These are phyloP conservation scores for Psilocybe sp. DNA, from an alignment of 768 basidiomycete species.

Conservation along the genomic window DNA sequence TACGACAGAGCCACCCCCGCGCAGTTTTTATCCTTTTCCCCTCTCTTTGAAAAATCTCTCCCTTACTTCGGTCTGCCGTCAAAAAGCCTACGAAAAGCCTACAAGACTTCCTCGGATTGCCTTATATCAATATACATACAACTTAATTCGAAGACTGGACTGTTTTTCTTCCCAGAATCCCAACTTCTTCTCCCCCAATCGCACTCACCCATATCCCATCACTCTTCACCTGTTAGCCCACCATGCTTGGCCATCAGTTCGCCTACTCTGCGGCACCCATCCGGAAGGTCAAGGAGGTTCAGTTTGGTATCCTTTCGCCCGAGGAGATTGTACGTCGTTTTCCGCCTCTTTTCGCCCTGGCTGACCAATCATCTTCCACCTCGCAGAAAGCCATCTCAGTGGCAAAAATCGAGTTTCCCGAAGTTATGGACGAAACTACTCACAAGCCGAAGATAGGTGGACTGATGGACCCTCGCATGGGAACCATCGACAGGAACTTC, in stretches of 20 bases:
- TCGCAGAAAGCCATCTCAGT: constrained; percentile 96
- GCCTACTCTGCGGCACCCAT: constrained; percentile 92
- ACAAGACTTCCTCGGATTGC: constrained; percentile 23
- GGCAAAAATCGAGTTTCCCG: constrained; percentile 97
- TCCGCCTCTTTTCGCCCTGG: not conserved
- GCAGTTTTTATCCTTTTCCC: constrained; percentile 22
- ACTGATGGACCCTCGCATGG: constrained; percentile 97
- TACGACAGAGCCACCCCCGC: constrained; percentile 13
- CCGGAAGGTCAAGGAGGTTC: constrained; percentile 95
- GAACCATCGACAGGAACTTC: constrained; percentile 95
- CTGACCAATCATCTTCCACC: constrained; percentile 18
- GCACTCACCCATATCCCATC: constrained; percentile 9
- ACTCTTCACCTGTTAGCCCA: constrained; percentile 20
- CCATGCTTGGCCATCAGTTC: constrained; percentile 87
- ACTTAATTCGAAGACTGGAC: constrained; percentile 27
- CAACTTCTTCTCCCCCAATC: constrained; percentile 9
- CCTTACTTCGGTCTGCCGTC: constrained; percentile 25
- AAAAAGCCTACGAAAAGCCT: constrained; percentile 28
- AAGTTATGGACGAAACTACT: constrained; percentile 95
- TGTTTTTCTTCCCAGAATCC: constrained; percentile 21
- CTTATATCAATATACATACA: constrained; percentile 20
- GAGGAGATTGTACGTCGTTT: constrained; percentile 87
- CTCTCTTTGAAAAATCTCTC: constrained; percentile 25
- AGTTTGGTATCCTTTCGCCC: constrained; percentile 97
- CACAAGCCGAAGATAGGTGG: constrained; percentile 91